Percentiles rank a stretch among this genome's conserved stretches.
phyloP scores from a whole-genome alignment of 306 rosid species.

The Fragaria vesca region DNA sequence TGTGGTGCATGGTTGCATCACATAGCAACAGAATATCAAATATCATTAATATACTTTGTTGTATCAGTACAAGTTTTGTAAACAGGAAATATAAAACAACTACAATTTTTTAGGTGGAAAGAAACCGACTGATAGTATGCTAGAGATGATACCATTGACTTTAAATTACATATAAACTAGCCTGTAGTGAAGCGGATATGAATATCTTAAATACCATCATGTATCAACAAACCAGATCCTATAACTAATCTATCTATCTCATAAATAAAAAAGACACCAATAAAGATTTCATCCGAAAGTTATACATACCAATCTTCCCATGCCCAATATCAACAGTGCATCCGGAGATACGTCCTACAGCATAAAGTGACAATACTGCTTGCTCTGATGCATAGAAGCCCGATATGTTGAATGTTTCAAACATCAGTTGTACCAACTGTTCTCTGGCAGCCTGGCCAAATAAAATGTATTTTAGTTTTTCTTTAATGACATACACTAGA shows the following conservation, averaged over 20 bases:
- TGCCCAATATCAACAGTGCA: conserved; percentile 97
- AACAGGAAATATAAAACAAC: background rate
- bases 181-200: background rate
- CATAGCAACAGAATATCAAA: background rate
- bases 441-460: conserved; percentile 79
- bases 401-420: conserved; percentile 97
- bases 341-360: conserved; percentile 96
- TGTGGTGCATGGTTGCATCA: background rate
- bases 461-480: conserved; percentile 6
- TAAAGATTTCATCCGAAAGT: conserved; percentile 17
- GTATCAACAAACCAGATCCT: conserved; percentile 2
- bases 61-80: background rate
- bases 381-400: conserved; percentile 99
- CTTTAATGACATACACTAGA: conserved; percentile 7
- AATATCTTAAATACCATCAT: background rate
- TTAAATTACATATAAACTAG: background rate
- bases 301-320: conserved; percentile 81
- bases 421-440: conserved; percentile 95
- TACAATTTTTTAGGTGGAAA: background rate
- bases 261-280: background rate
- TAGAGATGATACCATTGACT: background rate
- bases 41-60: background rate
- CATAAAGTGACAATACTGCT: conserved; percentile 89
- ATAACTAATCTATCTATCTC: background rate
- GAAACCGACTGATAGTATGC: background rate